These are phyloP conservation scores for Carex littledalei DNA, from an alignment of 176 grass and related monocot genomes.

Conservation along the genomic window DNA sequence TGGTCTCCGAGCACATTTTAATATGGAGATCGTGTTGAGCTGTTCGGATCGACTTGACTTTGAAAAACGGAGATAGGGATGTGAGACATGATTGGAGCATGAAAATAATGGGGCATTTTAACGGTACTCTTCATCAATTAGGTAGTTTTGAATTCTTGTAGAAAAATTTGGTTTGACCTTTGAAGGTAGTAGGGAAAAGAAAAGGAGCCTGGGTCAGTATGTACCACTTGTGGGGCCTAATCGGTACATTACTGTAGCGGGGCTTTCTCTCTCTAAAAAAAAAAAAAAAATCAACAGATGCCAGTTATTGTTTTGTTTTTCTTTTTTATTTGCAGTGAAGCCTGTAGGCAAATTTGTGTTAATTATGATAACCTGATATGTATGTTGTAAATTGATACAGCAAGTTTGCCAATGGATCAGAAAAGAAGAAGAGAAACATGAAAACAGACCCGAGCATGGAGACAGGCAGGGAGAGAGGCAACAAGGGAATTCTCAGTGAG, in stretches of 20 bases:
- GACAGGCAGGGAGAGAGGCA: conserved; percentile 30
- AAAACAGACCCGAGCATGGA: conserved; percentile 31
- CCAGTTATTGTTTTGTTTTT: not conserved
- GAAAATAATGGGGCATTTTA: too few relatives aligned
- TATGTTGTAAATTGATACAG: not conserved
- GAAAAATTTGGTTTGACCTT: conserved; percentile 33
- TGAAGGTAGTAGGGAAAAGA: conserved; percentile 20
- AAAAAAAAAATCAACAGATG: not conserved
- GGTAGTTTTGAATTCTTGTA: not conserved
- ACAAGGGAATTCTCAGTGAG: conserved; percentile 18
- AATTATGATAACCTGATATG: not conserved
- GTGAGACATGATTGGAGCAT: too few relatives aligned
- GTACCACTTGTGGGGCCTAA: not conserved
- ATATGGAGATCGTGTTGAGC: too few relatives aligned
- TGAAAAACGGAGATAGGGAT: too few relatives aligned
- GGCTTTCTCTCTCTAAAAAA: not conserved
- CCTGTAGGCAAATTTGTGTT: not conserved
- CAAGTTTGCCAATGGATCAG: conserved; percentile 15
- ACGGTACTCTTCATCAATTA: not conserved
- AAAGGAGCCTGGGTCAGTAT: not conserved
- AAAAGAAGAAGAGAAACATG: conserved; percentile 20
- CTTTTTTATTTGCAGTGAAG: too few relatives aligned
- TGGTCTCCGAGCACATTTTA: too few relatives aligned
- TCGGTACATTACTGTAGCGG: not conserved
- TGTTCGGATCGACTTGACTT: too few relatives aligned